Evolutionary conservation across 306 rosid genomes (phyloP).

Genomic region (Dalbergia cochinchinensis): DNA sequence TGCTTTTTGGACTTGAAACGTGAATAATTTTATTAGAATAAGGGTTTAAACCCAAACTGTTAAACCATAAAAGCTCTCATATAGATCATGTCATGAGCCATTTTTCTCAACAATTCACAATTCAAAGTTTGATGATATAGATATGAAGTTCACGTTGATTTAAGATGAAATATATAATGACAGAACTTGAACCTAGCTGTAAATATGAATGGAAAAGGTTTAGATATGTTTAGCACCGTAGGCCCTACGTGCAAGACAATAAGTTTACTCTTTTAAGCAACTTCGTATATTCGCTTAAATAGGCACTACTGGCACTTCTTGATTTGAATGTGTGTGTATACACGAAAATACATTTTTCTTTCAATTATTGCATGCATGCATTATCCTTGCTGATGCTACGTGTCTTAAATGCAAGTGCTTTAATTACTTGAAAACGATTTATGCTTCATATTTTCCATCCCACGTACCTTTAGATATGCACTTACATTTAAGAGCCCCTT

Average conservation of each 20-base stretch:
- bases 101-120: too few species aligned
- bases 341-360: not conserved
- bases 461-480: constrained; percentile 2
- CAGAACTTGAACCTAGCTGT: not conserved
- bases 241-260: not conserved
- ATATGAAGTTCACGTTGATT: too few species aligned
- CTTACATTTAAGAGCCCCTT: constrained; percentile 38
- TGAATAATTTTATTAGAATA: too few species aligned
- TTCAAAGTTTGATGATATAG: too few species aligned
- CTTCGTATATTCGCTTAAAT: constrained; percentile 8
- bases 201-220: not conserved
- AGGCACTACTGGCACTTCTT: too few species aligned
- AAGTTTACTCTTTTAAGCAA: not conserved
- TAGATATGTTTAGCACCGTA: not conserved
- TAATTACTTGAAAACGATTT: constrained; percentile 44
- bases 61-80: too few species aligned
- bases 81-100: too few species aligned
- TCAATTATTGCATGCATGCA: constrained; percentile 44
- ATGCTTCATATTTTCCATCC: constrained; percentile 20
- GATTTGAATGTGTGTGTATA: constrained; percentile 12
- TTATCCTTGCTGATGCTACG: constrained; percentile 19
- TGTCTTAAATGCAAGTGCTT: constrained; percentile 31
- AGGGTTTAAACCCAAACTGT: too few species aligned
- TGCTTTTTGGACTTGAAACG: too few species aligned
- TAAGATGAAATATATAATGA: too few species aligned